A percentile compares a stretch with the other conserved stretches of the same genome.
phyloP scores from a whole-genome alignment of 2,329 filamentous ascomycete species.

The Cladosporium phlei region DNA sequence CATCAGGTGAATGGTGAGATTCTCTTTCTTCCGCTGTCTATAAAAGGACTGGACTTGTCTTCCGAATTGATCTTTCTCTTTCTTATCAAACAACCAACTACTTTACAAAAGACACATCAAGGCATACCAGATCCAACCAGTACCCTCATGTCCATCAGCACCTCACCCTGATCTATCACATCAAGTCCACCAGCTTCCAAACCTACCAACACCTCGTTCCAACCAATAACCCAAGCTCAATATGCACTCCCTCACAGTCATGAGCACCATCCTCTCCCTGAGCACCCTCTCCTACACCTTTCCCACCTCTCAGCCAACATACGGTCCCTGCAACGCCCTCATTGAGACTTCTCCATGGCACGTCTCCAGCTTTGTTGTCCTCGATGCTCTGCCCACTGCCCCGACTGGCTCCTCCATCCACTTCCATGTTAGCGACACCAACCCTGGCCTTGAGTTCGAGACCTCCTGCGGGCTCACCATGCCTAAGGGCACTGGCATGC shows the following conservation, averaged over 20 bases:
- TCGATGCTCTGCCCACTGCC: neutral
- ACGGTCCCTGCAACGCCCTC: neutral
- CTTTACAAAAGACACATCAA: too few species aligned
- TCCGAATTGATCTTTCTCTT: neutral
- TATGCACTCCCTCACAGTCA: neutral
- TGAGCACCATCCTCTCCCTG: neutral
- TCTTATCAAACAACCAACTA: too few species aligned
- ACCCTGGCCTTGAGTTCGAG: constrained; percentile 3
- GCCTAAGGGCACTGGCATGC: neutral
- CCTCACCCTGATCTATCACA: too few species aligned
- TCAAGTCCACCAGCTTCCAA: too few species aligned
- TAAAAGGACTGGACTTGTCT: neutral
- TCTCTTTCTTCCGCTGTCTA: neutral
- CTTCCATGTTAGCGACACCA: neutral
- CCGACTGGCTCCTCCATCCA: neutral
- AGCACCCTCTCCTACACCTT: neutral
- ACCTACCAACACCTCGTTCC: neutral
- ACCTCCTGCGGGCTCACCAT: neutral
- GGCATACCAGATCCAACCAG: too few species aligned
- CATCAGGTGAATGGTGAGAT: constrained; percentile 3
- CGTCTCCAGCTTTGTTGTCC: neutral
- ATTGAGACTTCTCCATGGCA: constrained; percentile 2
- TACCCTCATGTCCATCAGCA: too few species aligned
- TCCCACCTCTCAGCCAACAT: neutral
- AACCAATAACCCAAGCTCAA: neutral